These are phyloP conservation scores for Jimgerdemannia flammicorona DNA, from an alignment of 192 early-diverging fungal genomes.

Conservation along the genomic window DNA sequence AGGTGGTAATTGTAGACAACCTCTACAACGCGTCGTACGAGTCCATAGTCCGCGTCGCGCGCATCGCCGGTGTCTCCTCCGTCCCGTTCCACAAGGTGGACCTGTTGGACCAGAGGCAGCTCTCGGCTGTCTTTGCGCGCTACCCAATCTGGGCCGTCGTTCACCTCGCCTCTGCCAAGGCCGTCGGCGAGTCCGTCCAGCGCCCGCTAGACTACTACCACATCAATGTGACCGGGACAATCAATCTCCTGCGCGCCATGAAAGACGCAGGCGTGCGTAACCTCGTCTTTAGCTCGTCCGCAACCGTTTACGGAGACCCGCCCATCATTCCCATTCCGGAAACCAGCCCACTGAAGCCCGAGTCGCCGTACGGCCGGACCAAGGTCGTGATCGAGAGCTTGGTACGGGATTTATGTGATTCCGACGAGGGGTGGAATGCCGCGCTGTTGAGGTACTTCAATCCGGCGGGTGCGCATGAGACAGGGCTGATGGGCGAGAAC, in stretches of 20 bases:
- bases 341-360: slow-evolving; percentile 47
- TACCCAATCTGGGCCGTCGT: slow-evolving; percentile 48
- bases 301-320: slow-evolving; percentile 76
- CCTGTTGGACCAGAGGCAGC: slow-evolving; percentile 31
- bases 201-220: slow-evolving; percentile 86
- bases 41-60: slow-evolving; percentile 24
- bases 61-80: slow-evolving; percentile 20
- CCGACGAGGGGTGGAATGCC: slow-evolving; percentile 47
- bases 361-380: slow-evolving; percentile 90
- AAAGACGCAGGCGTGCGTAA: slow-evolving; percentile 73
- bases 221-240: slow-evolving; percentile 88
- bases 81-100: slow-evolving; percentile 36
- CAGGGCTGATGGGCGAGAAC: slow-evolving; percentile 87
- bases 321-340: slow-evolving; percentile 25
- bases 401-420: slow-evolving; percentile 56
- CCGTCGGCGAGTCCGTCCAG: slow-evolving; percentile 74
- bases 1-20: slow-evolving; percentile 87
- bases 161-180: slow-evolving; percentile 84
- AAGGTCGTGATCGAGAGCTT: slow-evolving; percentile 83
- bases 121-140: slow-evolving; percentile 32
- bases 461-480: slow-evolving; percentile 83
- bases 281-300: slow-evolving; percentile 92
- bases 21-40: slow-evolving; percentile 62
- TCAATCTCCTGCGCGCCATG: slow-evolving; percentile 78
- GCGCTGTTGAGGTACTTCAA: slow-evolving; percentile 77